Conservation (phyloP, 495 filamentous ascomycete genomes). For the Neurospora sp. region DNA sequence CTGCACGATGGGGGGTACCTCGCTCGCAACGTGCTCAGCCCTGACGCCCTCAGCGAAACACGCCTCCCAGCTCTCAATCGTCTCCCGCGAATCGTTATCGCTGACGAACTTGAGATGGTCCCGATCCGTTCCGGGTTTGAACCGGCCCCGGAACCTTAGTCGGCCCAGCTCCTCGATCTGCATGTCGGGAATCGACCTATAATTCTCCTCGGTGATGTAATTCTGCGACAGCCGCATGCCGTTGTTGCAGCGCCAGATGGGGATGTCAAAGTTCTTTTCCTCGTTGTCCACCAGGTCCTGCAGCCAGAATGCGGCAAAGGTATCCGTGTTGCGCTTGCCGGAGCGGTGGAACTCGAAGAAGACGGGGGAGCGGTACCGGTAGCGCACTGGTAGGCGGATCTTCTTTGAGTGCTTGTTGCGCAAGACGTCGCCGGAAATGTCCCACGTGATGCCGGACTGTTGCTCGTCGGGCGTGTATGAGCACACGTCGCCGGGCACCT, state of each 20-base stretch:
- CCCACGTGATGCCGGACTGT: slow-evolving; percentile 51
- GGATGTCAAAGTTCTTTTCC: slow-evolving; percentile 64
- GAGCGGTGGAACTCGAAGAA: slow-evolving; percentile 74
- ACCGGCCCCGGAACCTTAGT: slow-evolving; percentile 64
- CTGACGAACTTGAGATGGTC: slow-evolving; percentile 75
- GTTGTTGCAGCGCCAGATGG: slow-evolving; percentile 74
- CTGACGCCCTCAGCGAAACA: slow-evolving; percentile 80
- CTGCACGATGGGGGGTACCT: slow-evolving; percentile 55
- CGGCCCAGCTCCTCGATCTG: slow-evolving; percentile 64
- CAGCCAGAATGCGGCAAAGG: slow-evolving; percentile 77
- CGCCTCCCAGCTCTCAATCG: slow-evolving; percentile 89
- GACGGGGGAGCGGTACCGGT: slow-evolving; percentile 77
- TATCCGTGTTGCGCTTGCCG: slow-evolving; percentile 56
- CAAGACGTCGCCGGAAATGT: slow-evolving; percentile 43
- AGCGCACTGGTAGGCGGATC: slow-evolving; percentile 75
- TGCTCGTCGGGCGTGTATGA: slow-evolving; percentile 41
- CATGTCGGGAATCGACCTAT: slow-evolving; percentile 54
- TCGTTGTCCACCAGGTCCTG: slow-evolving; percentile 75
- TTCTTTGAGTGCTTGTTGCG: slow-evolving; percentile 36
- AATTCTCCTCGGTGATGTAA: slow-evolving; percentile 71
- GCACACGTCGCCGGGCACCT: slow-evolving; percentile 51
- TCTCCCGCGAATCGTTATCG: slow-evolving; percentile 84
- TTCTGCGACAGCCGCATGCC: slow-evolving; percentile 73
- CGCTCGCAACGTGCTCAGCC: slow-evolving; percentile 49
- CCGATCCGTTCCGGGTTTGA: slow-evolving; percentile 84